A percentile compares a stretch with the other conserved stretches of the same genome.
These are phyloP conservation scores for Lichtheimia ornata DNA, from an alignment of 371 early-diverging fungal genomes.

Conservation along the genomic window DNA sequence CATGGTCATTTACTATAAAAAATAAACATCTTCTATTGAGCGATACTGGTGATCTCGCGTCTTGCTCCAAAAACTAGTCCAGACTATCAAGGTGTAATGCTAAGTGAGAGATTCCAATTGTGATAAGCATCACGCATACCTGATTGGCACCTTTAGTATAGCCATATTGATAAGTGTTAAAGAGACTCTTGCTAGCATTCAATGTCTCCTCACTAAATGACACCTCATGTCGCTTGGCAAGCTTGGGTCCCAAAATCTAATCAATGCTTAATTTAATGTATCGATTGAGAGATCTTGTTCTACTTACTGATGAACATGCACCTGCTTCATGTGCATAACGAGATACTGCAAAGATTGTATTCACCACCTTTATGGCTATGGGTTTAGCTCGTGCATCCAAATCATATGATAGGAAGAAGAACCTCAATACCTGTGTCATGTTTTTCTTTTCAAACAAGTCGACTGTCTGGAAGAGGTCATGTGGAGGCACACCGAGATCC, in stretches of 20 bases:
- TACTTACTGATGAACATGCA: slow-evolving; percentile 46
- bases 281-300: neutral
- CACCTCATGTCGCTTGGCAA: slow-evolving; percentile 71
- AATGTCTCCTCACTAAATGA: slow-evolving; percentile 68
- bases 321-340: slow-evolving; percentile 77
- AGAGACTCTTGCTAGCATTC: slow-evolving; percentile 57
- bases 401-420: neutral
- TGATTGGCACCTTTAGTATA: slow-evolving; percentile 61
- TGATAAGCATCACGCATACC: slow-evolving; percentile 13
- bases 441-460: slow-evolving; percentile 91
- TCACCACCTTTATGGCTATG: slow-evolving; percentile 50
- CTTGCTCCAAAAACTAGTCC: slow-evolving; percentile 52
- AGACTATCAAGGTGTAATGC: slow-evolving; percentile 16
- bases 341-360: slow-evolving; percentile 79
- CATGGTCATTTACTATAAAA: too few species aligned
- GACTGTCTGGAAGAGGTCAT: slow-evolving; percentile 88
- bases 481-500: slow-evolving; percentile 73
- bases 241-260: slow-evolving; percentile 76
- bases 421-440: slow-evolving; percentile 61
- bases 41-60: slow-evolving; percentile 34
- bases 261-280: too few species aligned
- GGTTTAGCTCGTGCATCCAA: neutral
- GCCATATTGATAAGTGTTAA: slow-evolving; percentile 61
- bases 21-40: neutral
- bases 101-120: neutral